Conservation (phyloP, 2,329 filamentous ascomycete genomes). For the Dothidotthia symphoricarpi region DNA sequence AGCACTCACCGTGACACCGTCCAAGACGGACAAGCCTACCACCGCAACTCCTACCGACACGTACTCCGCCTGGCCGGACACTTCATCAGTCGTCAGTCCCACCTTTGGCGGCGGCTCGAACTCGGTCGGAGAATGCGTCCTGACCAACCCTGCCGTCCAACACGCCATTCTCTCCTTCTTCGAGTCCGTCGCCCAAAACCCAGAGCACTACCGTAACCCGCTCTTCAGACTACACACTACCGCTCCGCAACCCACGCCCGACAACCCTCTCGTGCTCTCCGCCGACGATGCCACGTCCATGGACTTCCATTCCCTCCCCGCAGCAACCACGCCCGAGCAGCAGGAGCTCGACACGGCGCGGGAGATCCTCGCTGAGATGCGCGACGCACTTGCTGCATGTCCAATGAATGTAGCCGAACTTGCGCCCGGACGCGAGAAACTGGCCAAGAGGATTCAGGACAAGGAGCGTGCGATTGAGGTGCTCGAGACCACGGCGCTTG, state of each 20-base stretch:
- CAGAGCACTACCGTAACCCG: conserved; percentile 37
- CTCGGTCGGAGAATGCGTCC: conserved; percentile 60
- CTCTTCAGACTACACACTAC: conserved; percentile 12
- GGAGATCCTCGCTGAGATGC: conserved; percentile 15
- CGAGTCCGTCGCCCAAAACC: conserved; percentile 53
- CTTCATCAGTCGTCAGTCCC: conserved; percentile 36
- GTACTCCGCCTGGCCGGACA: conserved; percentile 11
- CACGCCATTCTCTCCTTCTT: conserved; percentile 61
- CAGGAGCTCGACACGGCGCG: conserved; percentile 15
- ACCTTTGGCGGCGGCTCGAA: conserved; percentile 66
- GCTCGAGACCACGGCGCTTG: conserved; percentile 17
- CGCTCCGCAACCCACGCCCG: conserved; percentile 15
- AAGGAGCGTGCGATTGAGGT: conserved; percentile 16
- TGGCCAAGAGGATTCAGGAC: conserved; percentile 21
- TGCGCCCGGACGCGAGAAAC: conserved; percentile 13
- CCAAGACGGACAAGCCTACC: not conserved
- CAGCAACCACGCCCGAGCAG: conserved; percentile 21
- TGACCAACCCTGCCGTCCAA: conserved; percentile 54
- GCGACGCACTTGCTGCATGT: conserved; percentile 18
- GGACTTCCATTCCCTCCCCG: conserved; percentile 1
- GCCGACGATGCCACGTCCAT: conserved; percentile 1
- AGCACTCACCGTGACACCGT: conserved; percentile 1
- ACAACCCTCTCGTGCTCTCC: conserved; percentile 15
- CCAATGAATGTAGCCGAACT: conserved; percentile 16
- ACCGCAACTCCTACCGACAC: not conserved